Evolutionary conservation across 2,329 filamentous ascomycete species (phyloP), one percentile per base, ranked within the genome.

Genomic region (Clarireedia homoeocarpa): DNA sequence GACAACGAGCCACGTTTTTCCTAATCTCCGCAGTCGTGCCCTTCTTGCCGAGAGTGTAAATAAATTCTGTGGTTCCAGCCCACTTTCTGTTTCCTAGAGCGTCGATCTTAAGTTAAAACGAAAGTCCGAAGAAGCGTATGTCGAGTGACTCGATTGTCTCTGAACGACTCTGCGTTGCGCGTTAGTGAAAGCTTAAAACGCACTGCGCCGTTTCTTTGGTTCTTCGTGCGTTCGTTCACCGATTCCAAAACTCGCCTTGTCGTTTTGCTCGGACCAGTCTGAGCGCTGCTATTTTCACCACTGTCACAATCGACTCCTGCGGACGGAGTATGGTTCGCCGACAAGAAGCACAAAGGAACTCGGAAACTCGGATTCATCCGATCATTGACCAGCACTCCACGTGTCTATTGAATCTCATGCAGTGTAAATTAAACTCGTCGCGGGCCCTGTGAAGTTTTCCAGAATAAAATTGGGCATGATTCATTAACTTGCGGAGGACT

Each of bases 11-110:
- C 47, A 45, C 38, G 40, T 38, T 46, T 38, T 46, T 38, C 47
- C 30, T 20, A 56, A 56, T 56, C 48, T 56, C 53, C 53, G 53
- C 48, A 42, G 39, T 6, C 17, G 20, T 20, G 2, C n/a, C 47
- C 51, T 36, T 46, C 39, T 47, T 42, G 27, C 47, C 53, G 30
- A 51, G 48, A 14, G 23, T 23, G 34, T 48, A 48, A 27, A n/a
- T 23, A 39, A 48, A 26, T 53, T 27, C 44, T 53, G 42, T 30
- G 44, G 51, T 39, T 53, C 51, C 42, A 53, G 42, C 51, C 51
- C 51, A 53, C 51, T 53, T 53, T 42, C 39, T 48, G 14, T n/a
- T 48, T 24, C 42, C 39, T 27, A 23, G 51, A 14, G 38, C 2
- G 51, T 45, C 51, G 51, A 53, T 53, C 44, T 53, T 12, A 30